Percentiles rank a stretch among this genome's conserved stretches.
Conservation (phyloP, 441 rosid genomes). For the Gossypium trilobum region DNA sequence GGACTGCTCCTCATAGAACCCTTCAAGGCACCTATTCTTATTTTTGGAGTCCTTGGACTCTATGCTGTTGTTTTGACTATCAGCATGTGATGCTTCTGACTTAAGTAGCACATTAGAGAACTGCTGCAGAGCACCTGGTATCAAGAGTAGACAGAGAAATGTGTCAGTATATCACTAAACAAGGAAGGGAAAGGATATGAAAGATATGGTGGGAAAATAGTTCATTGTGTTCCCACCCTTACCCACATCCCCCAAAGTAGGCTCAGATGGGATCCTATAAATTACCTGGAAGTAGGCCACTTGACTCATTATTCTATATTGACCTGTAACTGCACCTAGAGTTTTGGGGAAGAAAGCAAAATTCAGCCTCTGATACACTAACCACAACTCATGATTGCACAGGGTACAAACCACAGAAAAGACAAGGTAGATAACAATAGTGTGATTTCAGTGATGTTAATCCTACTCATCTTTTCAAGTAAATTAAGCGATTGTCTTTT, state of each 20-base stretch:
- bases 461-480: not conserved
- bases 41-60: conserved; percentile 30
- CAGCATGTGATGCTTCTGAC: conserved; percentile 31
- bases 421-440: not conserved
- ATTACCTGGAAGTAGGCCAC: conserved; percentile 1
- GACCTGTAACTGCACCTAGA: not conserved
- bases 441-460: conserved; percentile 4
- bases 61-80: conserved; percentile 26
- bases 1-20: conserved; percentile 69
- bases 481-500: not conserved
- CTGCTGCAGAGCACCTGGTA: conserved; percentile 47
- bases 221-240: not conserved
- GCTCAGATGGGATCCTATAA: conserved; percentile 12
- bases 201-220: not conserved
- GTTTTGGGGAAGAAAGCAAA: not conserved
- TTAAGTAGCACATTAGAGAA: conserved; percentile 44
- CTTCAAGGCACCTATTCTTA: conserved; percentile 36
- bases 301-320: not conserved
- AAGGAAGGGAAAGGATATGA: not conserved
- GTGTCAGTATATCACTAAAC: conserved; percentile 16
- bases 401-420: not conserved
- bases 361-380: not conserved
- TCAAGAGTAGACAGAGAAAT: conserved; percentile 14
- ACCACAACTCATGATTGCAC: not conserved
- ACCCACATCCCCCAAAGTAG: not conserved